Base-by-base conservation (phyloP, 1,284 basidiomycete species). In the Leccinum subatratum region DNA sequence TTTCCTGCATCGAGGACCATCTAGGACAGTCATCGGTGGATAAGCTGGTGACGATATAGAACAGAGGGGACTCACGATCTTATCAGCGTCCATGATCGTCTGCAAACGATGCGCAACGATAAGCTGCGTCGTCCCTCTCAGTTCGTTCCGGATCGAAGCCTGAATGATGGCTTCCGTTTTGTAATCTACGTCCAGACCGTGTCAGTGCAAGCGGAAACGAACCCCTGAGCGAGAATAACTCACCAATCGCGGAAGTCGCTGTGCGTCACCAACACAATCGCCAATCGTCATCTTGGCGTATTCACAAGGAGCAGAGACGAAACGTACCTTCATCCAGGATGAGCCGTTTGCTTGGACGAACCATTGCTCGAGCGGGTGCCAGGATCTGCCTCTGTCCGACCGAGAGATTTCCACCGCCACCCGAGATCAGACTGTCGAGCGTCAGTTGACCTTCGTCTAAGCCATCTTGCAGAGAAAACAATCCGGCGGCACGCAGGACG, bases 311-410 rank as follows among this genome's bases (percentile, higher is more conserved):
- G 25, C 12, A 18, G 22, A n/a, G 16, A 58, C 8, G 56, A 25
- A 56, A 73, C 74, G 66, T 67, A 66, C 73, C 84, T 67, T 78
- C 77, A 66, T 78, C 77, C 4, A 78, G 63, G 37, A 78, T 75
- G 20, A 77, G 56, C 0, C 78, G 61, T 62, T 75, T 77, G 57
- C 72, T 75, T 45, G 68, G 61, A 18, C 75, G 68, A 6, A 77
- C 70, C 37, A 78, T 72, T 3, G 77, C 77, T 34, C 76, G 77
- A 0, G 85, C 84, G 4, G 84, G 77, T 0, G 83, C 81, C 34
- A 81, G 34, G n/a, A 85, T 86, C 73, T 92, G 90, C 4, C 90
- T 80, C 72, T 92, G 88, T 3, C 90, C 90, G 42, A 90, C 86
- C 1, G 85, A 87, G 32, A 92, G 79, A 72, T 92, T 92, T 16